Evolutionary conservation across 2,329 filamentous ascomycete genomes (phyloP).

Genomic region (Dactylellina leptospora): DNA sequence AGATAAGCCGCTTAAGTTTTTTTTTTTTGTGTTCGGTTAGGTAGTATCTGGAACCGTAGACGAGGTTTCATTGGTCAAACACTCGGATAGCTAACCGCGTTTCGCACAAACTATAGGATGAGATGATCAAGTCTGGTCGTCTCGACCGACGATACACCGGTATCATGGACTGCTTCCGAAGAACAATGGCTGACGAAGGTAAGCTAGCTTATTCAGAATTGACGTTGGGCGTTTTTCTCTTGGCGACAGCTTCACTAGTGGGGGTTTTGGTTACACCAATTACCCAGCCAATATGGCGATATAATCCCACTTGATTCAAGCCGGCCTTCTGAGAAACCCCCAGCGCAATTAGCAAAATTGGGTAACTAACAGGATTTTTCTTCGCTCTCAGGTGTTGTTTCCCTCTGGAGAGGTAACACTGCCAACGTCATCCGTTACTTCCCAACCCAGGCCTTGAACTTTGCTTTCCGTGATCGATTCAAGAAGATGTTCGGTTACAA

Average conservation of each 20-base stretch:
- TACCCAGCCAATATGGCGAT: not conserved
- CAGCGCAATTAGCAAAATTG: not conserved
- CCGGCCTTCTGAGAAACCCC: not conserved
- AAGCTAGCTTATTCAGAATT: slow-evolving; percentile 13
- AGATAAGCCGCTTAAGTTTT: slow-evolving; percentile 36
- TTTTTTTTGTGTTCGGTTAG: slow-evolving; percentile 30
- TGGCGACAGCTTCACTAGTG: not conserved
- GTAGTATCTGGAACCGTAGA: slow-evolving; percentile 10
- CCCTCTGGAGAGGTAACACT: slow-evolving; percentile 99
- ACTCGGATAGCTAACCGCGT: slow-evolving; percentile 52
- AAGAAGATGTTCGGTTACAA: slow-evolving; percentile 99
- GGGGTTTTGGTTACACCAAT: not conserved
- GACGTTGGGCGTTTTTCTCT: not conserved
- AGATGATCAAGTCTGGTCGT: slow-evolving; percentile 99
- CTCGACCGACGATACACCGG: slow-evolving; percentile 96
- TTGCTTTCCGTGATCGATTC: slow-evolving; percentile 99
- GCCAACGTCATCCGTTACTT: slow-evolving; percentile 99
- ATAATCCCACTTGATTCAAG: not conserved
- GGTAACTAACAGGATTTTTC: not conserved
- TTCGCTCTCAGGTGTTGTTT: slow-evolving; percentile 68
- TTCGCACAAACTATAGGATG: slow-evolving; percentile 73
- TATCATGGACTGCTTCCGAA: slow-evolving; percentile 93
- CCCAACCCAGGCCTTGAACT: slow-evolving; percentile 99
- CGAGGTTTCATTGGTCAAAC: slow-evolving; percentile 53
- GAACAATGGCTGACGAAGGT: slow-evolving; percentile 91